Percentiles rank a stretch among this genome's conserved stretches.
Evolutionary conservation across 352 stramenopile genomes (phyloP).

Genomic region (Phytophthora hybrid): DNA sequence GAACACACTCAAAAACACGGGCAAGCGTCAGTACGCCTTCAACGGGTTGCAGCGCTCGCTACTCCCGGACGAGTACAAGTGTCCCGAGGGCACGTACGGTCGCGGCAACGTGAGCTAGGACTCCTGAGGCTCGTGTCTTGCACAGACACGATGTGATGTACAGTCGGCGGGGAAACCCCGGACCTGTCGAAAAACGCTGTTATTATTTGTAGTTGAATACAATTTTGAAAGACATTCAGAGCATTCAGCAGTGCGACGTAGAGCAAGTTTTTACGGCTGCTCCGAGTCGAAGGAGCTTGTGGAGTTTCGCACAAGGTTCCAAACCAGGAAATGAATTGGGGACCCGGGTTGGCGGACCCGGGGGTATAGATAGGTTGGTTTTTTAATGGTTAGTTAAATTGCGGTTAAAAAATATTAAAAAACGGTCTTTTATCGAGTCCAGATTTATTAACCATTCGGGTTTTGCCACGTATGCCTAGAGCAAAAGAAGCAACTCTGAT

Average conservation of each 20-base stretch:
- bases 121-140: constrained; percentile 7
- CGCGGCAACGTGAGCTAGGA: constrained; percentile 75
- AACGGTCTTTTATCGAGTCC: no score
- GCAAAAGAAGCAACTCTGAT: no score
- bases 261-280: no score
- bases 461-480: no score
- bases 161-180: neutral
- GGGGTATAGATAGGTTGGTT: no score
- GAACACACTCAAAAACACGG: constrained; percentile 81
- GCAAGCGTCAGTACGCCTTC: constrained; percentile 83
- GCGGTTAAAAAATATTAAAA: no score
- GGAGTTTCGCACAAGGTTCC: no score
- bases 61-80: constrained; percentile 80
- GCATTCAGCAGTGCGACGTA: neutral
- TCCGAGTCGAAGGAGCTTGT: no score
- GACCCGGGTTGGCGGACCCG: no score
- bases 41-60: constrained; percentile 81
- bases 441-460: no score
- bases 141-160: constrained; percentile 14
- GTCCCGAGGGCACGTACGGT: constrained; percentile 84
- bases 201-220: constrained; percentile 45
- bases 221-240: constrained; percentile 28
- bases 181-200: constrained; percentile 24
- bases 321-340: no score
- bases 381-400: no score